Percentiles rank a stretch among this genome's conserved stretches.
Conservation (phyloP, 2,329 filamentous ascomycete species). For the Bipolaris gigantea region DNA sequence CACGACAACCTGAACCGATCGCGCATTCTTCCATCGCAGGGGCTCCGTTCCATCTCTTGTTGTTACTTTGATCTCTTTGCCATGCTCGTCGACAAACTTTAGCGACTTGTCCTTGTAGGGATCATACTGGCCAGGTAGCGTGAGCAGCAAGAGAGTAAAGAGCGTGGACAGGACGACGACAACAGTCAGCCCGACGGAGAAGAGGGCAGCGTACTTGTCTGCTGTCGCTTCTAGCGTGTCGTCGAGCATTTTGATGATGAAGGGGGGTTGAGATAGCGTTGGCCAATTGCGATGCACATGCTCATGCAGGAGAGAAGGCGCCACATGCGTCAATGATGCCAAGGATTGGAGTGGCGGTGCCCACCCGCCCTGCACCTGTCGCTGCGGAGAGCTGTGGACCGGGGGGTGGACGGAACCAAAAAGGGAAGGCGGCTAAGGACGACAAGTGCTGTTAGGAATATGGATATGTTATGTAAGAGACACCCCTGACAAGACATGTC, state of each 20-base stretch:
- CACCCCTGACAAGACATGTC: slow-evolving; percentile 27
- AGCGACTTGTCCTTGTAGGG: slow-evolving; percentile 40
- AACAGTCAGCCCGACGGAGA: slow-evolving; percentile 47
- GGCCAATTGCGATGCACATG: slow-evolving; percentile 20
- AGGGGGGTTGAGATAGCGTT: slow-evolving; percentile 9
- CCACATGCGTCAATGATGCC: slow-evolving; percentile 9
- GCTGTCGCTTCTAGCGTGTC: slow-evolving; percentile 18
- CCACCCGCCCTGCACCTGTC: background rate
- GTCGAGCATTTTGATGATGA: slow-evolving; percentile 33
- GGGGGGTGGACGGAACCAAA: slow-evolving; percentile 15
- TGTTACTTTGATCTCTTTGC: slow-evolving; percentile 25
- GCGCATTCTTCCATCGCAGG: slow-evolving; percentile 40
- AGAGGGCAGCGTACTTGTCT: slow-evolving; percentile 26
- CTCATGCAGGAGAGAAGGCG: slow-evolving; percentile 17
- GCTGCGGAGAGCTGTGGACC: slow-evolving; percentile 17
- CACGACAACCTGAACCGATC: slow-evolving; percentile 78
- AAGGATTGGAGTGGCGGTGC: slow-evolving; percentile 7
- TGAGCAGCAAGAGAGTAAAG: slow-evolving; percentile 55
- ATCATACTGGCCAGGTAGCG: slow-evolving; percentile 57
- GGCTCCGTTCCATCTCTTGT: slow-evolving; percentile 27
- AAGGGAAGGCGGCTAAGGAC: slow-evolving; percentile 18
- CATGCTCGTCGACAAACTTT: slow-evolving; percentile 28
- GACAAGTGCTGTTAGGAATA: background rate
- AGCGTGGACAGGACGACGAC: slow-evolving; percentile 49
- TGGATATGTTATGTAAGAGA: slow-evolving; percentile 5